These are phyloP conservation scores for Mucor lusitanicus DNA, from an alignment of 371 early-diverging fungal species.

Conservation along the genomic window DNA sequence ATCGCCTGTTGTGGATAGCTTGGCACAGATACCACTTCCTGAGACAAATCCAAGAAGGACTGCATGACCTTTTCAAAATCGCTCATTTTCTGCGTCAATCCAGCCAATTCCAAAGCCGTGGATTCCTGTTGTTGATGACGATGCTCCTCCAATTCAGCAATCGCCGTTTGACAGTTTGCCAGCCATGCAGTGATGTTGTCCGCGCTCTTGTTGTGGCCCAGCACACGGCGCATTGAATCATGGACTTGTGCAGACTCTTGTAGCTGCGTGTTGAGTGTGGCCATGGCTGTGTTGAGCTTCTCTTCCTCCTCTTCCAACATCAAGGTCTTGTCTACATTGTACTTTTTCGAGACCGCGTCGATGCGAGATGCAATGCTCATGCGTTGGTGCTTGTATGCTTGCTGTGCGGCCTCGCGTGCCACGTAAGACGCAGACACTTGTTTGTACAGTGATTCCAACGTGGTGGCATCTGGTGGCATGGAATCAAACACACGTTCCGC, in stretches of 20 bases:
- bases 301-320: too few relatives aligned
- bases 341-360: background rate
- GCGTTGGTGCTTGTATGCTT: background rate
- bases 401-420: background rate
- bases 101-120: constrained; percentile 15
- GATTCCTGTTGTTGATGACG: constrained; percentile 13
- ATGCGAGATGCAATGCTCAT: background rate
- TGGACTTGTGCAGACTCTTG: background rate
- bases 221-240: constrained; percentile 28
- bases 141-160: constrained; percentile 4
- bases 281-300: background rate
- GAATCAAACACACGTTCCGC: background rate
- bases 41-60: constrained; percentile 30
- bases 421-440: background rate
- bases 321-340: background rate
- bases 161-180: constrained; percentile 31
- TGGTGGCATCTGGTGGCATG: background rate
- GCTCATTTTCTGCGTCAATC: constrained; percentile 29
- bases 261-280: background rate
- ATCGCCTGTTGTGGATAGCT: too few relatives aligned
- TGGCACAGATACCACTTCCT: background rate
- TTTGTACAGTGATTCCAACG: background rate
- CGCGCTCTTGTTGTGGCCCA: constrained; percentile 37
- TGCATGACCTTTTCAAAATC: constrained; percentile 31
- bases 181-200: constrained; percentile 39